A percentile compares a stretch with the other conserved stretches of the same genome.
phyloP scores from a whole-genome alignment of 192 early-diverging fungal genomes.

The Coemansia sp. region DNA sequence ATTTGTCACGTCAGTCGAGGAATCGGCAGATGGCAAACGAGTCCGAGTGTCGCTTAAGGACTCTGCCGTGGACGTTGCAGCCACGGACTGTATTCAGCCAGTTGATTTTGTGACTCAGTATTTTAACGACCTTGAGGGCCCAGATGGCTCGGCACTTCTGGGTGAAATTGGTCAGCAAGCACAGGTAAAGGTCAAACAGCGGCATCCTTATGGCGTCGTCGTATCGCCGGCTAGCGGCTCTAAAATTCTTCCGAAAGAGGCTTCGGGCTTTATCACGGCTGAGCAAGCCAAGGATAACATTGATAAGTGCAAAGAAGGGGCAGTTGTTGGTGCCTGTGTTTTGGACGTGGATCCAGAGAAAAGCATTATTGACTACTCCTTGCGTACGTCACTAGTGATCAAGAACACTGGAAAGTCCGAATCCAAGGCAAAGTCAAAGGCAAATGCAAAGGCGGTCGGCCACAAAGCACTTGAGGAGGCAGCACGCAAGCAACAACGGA shows the following conservation, averaged over 20 bases:
- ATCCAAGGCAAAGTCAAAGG: constrained; percentile 21
- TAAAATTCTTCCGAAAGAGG: constrained; percentile 18
- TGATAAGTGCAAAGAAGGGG: constrained; percentile 52
- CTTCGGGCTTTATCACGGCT: constrained; percentile 60
- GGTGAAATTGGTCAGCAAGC: constrained; percentile 52
- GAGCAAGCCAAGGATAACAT: constrained; percentile 58
- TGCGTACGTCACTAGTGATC: constrained; percentile 45
- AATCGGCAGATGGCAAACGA: constrained; percentile 36
- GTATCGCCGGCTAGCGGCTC: constrained; percentile 34
- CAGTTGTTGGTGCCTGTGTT: constrained; percentile 58
- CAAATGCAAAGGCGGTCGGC: constrained; percentile 33
- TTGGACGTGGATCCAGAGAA: constrained; percentile 70
- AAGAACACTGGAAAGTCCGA: constrained; percentile 4
- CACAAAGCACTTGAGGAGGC: constrained; percentile 38
- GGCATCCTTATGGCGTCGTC: constrained; percentile 60
- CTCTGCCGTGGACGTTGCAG: constrained; percentile 53
- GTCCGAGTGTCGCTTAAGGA: constrained; percentile 68
- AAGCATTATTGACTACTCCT: constrained; percentile 64
- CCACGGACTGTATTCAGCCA: constrained; percentile 43
- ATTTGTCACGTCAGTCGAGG: constrained; percentile 59
- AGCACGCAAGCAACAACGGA: constrained; percentile 17
- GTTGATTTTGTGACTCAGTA: constrained; percentile 60
- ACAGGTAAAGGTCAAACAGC: constrained; percentile 47
- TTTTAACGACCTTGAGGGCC: constrained; percentile 48
- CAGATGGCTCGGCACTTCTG: constrained; percentile 49